These are phyloP conservation scores for Yamadazyma aaseri DNA, from an alignment of 1,139 yeast species.

Conservation along the genomic window DNA sequence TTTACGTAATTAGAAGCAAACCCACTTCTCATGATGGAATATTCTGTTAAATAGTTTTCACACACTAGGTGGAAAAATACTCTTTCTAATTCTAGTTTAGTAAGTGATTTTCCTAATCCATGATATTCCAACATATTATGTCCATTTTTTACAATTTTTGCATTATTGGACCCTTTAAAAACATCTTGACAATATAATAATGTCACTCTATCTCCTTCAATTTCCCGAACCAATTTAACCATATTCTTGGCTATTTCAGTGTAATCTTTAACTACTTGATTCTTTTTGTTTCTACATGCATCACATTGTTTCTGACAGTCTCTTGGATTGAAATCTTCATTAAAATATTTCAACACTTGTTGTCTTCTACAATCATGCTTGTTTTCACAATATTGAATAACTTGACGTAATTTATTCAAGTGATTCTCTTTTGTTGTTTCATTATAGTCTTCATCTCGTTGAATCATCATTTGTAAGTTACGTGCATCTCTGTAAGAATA, in stretches of 20 bases:
- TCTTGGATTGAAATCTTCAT: conserved; percentile 70
- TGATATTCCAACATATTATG: conserved; percentile 61
- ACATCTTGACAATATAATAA: conserved; percentile 80
- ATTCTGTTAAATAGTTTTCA: conserved; percentile 68
- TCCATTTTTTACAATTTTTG: conserved; percentile 60
- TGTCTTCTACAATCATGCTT: conserved; percentile 85
- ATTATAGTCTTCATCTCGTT: conserved; percentile 68
- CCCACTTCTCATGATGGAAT: conserved; percentile 68
- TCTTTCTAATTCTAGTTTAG: conserved; percentile 72
- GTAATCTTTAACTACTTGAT: conserved; percentile 60
- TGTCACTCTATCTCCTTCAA: conserved; percentile 67
- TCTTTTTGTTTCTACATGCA: conserved; percentile 60
- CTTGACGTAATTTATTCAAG: conserved; percentile 73
- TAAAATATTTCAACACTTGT: conserved; percentile 86
- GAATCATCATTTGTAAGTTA: conserved; percentile 71
- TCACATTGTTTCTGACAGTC: conserved; percentile 79
- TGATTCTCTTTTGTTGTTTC: conserved; percentile 73
- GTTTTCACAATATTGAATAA: conserved; percentile 90
- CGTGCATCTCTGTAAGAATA: conserved; percentile 78
- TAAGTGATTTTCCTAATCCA: conserved; percentile 66
- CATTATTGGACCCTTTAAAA: conserved; percentile 69
- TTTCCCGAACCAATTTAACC: conserved; percentile 53
- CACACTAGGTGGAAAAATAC: conserved; percentile 75
- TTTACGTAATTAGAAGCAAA: conserved; percentile 76
- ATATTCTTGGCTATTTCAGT: conserved; percentile 64